These are phyloP conservation scores for Pichia exigua DNA, from an alignment of 805 yeast genomes.

Conservation along the genomic window DNA sequence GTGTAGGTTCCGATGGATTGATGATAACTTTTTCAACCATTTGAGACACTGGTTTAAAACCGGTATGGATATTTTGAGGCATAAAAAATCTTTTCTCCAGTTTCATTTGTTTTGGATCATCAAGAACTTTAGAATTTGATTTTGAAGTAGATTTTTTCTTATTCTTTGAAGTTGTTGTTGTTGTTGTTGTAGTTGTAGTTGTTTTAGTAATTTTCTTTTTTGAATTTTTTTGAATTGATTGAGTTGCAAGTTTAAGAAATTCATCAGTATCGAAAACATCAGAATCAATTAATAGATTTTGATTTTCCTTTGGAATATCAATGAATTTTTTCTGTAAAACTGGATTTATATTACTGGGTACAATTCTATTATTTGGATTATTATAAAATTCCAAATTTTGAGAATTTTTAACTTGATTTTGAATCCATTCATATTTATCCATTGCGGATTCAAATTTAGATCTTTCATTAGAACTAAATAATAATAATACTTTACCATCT, in stretches of 20 bases:
- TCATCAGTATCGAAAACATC: slow-evolving; percentile 45
- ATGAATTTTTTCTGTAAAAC: slow-evolving; percentile 47
- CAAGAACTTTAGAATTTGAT: slow-evolving; percentile 3
- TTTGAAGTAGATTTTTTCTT: slow-evolving; percentile 4
- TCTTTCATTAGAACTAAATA: slow-evolving; percentile 73
- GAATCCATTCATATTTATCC: slow-evolving; percentile 75
- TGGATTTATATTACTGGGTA: slow-evolving; percentile 56
- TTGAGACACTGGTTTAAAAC: slow-evolving; percentile 47
- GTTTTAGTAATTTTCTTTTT: slow-evolving; percentile 24
- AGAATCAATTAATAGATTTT: slow-evolving; percentile 38
- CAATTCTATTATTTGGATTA: slow-evolving; percentile 44
- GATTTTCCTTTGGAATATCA: slow-evolving; percentile 65
- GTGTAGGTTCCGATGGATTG: too few relatives aligned
- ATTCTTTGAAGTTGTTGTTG: background rate
- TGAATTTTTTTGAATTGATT: slow-evolving; percentile 43
- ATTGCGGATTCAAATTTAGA: slow-evolving; percentile 75
- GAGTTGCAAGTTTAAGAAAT: slow-evolving; percentile 60
- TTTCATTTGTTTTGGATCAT: slow-evolving; percentile 13
- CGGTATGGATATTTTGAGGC: slow-evolving; percentile 67
- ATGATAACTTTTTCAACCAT: background rate
- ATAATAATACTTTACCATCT: slow-evolving; percentile 70
- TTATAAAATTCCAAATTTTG: slow-evolving; percentile 24
- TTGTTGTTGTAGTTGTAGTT: background rate
- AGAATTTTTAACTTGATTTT: slow-evolving; percentile 47
- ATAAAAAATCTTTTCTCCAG: slow-evolving; percentile 47